Percentiles rank a stretch among this genome's conserved stretches.
Evolutionary conservation across 768 basidiomycete genomes (phyloP).

Genomic region (Podaxis mareebaensis): DNA sequence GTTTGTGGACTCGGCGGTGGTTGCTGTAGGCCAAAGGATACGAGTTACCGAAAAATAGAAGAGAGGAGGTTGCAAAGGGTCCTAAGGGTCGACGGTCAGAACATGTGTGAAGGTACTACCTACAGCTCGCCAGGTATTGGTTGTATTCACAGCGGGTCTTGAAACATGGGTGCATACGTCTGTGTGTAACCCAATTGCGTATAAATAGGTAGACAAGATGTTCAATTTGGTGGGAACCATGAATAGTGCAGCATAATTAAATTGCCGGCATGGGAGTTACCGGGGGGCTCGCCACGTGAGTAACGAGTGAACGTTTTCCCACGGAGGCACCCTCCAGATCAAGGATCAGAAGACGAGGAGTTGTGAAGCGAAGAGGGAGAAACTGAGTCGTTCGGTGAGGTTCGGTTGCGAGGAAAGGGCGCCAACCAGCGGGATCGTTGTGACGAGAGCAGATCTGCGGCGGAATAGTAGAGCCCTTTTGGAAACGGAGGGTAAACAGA

Average conservation of each 20-base stretch:
- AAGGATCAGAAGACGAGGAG: not conserved
- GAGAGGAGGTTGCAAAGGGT: no score
- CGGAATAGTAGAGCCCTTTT: not conserved
- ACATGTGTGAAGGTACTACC: no score
- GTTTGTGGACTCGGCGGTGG: no score
- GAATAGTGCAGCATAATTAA: not conserved
- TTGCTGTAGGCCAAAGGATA: no score
- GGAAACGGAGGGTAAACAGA: conserved; percentile 23
- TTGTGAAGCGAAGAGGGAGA: not conserved
- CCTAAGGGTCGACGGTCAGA: no score
- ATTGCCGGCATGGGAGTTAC: conserved; percentile 8
- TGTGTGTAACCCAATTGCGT: not conserved
- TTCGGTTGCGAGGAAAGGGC: not conserved
- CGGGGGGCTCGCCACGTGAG: conserved; percentile 10
- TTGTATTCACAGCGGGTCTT: not conserved
- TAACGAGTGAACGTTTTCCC: not conserved
- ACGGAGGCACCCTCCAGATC: not conserved
- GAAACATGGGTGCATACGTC: not conserved
- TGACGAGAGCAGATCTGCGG: not conserved
- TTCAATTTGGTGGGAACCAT: not conserved
- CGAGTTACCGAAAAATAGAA: no score
- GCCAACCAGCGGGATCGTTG: not conserved
- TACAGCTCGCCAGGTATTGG: no score
- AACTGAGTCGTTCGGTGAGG: not conserved
- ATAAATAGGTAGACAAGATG: not conserved